A percentile compares a stretch with the other conserved stretches of the same genome.
These are phyloP conservation scores for Trichosporon sp. DNA, from an alignment of 1,284 basidiomycete genomes.

Conservation along the genomic window DNA sequence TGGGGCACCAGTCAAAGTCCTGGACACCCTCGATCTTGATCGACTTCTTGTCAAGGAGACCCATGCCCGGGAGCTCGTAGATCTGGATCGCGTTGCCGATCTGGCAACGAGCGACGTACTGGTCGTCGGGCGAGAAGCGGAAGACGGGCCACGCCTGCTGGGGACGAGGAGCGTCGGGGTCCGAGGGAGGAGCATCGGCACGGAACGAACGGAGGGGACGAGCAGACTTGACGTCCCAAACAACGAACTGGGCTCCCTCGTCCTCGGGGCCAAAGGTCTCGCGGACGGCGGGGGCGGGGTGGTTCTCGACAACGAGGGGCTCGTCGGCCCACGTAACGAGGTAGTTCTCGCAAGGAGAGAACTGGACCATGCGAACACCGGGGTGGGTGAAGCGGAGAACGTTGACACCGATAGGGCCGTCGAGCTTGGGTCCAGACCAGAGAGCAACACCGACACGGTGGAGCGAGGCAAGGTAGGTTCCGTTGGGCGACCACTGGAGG, in stretches of 20 bases:
- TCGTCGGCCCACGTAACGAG: constrained; percentile 98
- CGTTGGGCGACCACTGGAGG: constrained; percentile 93
- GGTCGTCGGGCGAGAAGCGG: constrained; percentile 98
- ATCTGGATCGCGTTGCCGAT: constrained; percentile 91
- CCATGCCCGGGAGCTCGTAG: constrained; percentile 92
- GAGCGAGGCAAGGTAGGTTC: constrained; percentile 88
- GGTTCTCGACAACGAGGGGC: constrained; percentile 81
- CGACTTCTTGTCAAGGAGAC: constrained; percentile 92
- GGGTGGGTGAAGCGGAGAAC: constrained; percentile 82
- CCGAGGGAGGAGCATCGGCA: constrained; percentile 52
- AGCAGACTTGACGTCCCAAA: constrained; percentile 96
- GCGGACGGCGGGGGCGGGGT: constrained; percentile 52
- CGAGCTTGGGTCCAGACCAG: constrained; percentile 70
- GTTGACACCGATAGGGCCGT: constrained; percentile 45
- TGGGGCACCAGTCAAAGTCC: constrained; percentile 99
- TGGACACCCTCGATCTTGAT: constrained; percentile 97
- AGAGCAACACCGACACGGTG: constrained; percentile 93
- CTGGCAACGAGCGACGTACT: constrained; percentile 83
- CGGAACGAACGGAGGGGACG: constrained; percentile 91
- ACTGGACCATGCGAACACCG: constrained; percentile 91
- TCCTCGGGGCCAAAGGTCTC: constrained; percentile 68
- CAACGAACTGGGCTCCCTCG: constrained; percentile 93
- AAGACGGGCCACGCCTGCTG: constrained; percentile 74
- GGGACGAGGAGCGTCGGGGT: constrained; percentile 48
- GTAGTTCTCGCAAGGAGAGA: constrained; percentile 96